Base-by-base conservation (phyloP, 768 basidiomycete genomes). In the Sarcomyxa edulis region DNA sequence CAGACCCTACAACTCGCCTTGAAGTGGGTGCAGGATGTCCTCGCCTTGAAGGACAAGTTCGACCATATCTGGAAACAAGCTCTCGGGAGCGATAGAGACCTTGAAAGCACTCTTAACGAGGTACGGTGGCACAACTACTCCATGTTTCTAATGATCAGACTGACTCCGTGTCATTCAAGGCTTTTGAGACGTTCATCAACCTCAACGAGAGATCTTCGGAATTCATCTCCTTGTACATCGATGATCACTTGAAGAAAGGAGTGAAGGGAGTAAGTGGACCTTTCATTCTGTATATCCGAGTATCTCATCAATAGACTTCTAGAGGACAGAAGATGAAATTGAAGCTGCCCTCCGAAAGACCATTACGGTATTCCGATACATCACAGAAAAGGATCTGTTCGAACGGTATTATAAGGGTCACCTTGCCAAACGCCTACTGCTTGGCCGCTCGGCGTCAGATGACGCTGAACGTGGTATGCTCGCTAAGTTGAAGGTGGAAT, bases 381-480 rank as follows among this genome's bases (percentile, higher is more conserved):
- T 98, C 41, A 73, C 80, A 2, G 94, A 98, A 61, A 98, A 98
- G 62, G 96, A 99, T 54, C 77, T 92, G 10, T 99, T 99, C 55
- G 96, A 99, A 59, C 77, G 89, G 23, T 98, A 98, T 59, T 99
- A 99, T 69, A 98, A 98, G 63, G 74, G 72, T 11, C 96, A 98
- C 58, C 81, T 99, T 21, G 90, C 95, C 5, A 90, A 93, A 56
- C 89, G 96, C 23, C 72, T 99, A 8, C 72, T 98, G 21, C 74
- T 77, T 20, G 79, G 78, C 7, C 82, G 94, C 12, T 95, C 92
- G 14, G 80, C 94, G 6, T 96, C 93, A 1, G 96, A 99, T 50
- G 96, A 99, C 60, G 94, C 96, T 3, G 96, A 99, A 55, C 84
- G 88, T 32, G 90, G 86, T 42, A 97, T 99, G 93, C 75, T 99